These are phyloP conservation scores for Sclerotinia glacialis DNA, from an alignment of 2,329 filamentous ascomycete genomes.

Conservation along the genomic window DNA sequence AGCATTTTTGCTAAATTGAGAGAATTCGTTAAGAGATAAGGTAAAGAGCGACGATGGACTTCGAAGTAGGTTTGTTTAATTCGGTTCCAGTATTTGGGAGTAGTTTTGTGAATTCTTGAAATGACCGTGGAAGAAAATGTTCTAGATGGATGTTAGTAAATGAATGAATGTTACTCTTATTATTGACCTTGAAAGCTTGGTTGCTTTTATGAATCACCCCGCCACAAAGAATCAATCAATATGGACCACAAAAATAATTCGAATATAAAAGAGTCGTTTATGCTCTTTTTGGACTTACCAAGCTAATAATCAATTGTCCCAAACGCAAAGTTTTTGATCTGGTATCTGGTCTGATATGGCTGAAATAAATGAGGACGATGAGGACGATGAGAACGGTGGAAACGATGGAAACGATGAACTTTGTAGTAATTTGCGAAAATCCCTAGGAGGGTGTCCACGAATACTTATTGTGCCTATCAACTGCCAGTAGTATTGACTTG, in stretches of 20 bases:
- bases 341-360: not conserved
- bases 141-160: slow-evolving; percentile 8
- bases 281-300: not conserved
- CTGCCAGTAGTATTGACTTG: not conserved
- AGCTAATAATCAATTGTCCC: not conserved
- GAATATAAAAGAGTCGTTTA: not conserved
- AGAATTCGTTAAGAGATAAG: not conserved
- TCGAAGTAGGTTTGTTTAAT: not conserved
- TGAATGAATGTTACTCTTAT: not conserved
- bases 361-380: slow-evolving; percentile 1
- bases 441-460: not conserved
- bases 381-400: not conserved
- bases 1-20: not conserved
- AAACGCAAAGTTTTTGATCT: not conserved
- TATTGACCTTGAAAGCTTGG: not conserved
- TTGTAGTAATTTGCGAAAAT: slow-evolving; percentile 3
- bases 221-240: not conserved
- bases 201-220: not conserved
- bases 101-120: not conserved
- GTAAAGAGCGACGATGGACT: not conserved
- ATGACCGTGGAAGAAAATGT: slow-evolving; percentile 1
- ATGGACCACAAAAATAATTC: not conserved
- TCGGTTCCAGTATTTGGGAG: not conserved
- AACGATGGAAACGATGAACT: not conserved
- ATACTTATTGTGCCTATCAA: slow-evolving; percentile 4